Base-by-base conservation (phyloP, 208 protist genomes). In the Leishmania major region DNA sequence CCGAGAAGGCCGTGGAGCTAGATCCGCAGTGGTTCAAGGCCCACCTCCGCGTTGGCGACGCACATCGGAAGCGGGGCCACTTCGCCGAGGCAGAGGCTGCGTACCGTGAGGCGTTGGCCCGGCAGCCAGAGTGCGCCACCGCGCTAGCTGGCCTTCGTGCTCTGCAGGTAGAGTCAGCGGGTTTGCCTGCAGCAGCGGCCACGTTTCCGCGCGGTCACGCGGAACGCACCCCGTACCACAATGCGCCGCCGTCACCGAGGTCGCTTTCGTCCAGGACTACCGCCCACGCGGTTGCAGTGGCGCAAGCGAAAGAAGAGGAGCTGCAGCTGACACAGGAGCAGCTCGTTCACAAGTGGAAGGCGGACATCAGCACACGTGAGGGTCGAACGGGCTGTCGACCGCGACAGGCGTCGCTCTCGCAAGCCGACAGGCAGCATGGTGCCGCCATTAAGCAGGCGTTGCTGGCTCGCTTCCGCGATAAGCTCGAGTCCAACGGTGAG, bases 11-110 rank as follows among this genome's bases (percentile, higher is more conserved):
- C 19, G 89, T 97, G 59, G 77, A 88, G 79, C 66, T 98, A 49
- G 90, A 95, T 37, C 80, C 90, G 40, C 81, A 73, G 73, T 98
- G 96, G 95, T 92, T 89, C 72, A 98, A 98, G 82, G 93, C 86
- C n/a, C 90, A 96, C 71, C 78, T 95, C 6, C 92, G 96, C 70
- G 81, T 96, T 13, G 95, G 84, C 6, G 98, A 98, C 71, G 92
- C 89, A 22, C 89, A 95, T 45, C 98, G 97, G 84, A 95, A 93
- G 79, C 96, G 96, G 7, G 91, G 94, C 66, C 88, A 98, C 75
- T 98, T 98, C 75, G 93, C 90, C 25, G 91, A 91, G 83, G 96
- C 96, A 13, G 84, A 94, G n/a, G 83, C 59, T 22, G 89, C 91
- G 0, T 98, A 98, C 71, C 79, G 90, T 25, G 75, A 87, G 45